Base-by-base conservation (phyloP, 441 rosid species). In the Gossypium gossypioides region DNA sequence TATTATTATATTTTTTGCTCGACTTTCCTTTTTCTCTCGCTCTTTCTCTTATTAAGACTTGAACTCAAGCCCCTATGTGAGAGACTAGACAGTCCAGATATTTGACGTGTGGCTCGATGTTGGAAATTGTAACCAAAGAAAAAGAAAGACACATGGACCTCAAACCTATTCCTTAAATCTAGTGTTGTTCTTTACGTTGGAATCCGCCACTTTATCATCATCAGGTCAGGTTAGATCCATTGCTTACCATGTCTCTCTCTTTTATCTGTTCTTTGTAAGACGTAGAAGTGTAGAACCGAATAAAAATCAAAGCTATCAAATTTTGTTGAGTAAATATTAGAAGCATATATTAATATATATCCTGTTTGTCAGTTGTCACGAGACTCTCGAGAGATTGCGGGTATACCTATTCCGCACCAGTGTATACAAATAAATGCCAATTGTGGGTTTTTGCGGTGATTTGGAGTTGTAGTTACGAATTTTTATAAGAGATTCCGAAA, bases 121-220 rank as follows among this genome's bases (percentile, higher is more conserved):
- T 86, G 98, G 93, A 71, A 88, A 84, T 50, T 86, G 96, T 48
- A 80, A 80, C 84, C 66, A 74, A 81, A 52, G 69, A 55, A 69
- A 66, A 70, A 15, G 40, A 4, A 13, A 34, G 55, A 63, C 65
- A 52, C 57, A 22, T 84, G 97, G 92, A 89, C 83, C 84, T 84
- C 81, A 91, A 67, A 81, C 56, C 29, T 56, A 55, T 44, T 42
- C 59, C 54, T 90, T 72, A 81, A 83, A 81, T 85, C 61, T 19
- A 81, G 72, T 78, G 77, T 78, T 15, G 81, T 27, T 64, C 48
- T 18, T 3, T n/a, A 13, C 1, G 50, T 84, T 84, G 82, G 86
- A 84, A 66, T 92, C 94, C 94, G 95, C 80, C 85, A 72, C 74
- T 70, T 52, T 51, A 51, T 16, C 56, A 66, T 48, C 15, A 12